phyloP scores from a whole-genome alignment of 2,329 filamentous ascomycete genomes.

The Venturia effusa region DNA sequence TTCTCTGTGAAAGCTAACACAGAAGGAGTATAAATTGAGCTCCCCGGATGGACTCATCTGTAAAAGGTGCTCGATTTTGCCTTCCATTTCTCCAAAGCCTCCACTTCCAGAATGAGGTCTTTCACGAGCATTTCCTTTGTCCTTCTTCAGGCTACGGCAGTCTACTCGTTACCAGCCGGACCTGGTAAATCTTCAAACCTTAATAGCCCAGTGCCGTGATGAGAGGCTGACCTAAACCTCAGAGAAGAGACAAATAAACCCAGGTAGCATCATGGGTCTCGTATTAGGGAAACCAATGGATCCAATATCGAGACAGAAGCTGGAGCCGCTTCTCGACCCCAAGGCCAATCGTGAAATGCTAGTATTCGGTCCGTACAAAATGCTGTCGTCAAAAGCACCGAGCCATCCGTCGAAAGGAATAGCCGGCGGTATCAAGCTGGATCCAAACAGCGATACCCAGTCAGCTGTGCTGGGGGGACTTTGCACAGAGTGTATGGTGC shows the following conservation, averaged over 20 bases:
- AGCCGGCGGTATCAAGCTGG: conserved; percentile 4
- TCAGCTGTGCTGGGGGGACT: neutral
- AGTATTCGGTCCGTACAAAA: neutral
- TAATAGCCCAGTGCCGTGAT: neutral
- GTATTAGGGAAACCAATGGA: neutral
- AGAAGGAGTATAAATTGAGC: neutral
- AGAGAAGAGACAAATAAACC: neutral
- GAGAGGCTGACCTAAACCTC: neutral
- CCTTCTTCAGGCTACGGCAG: neutral
- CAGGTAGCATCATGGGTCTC: neutral
- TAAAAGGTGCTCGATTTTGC: neutral
- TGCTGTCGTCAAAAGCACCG: neutral
- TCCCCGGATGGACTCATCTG: neutral
- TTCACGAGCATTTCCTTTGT: neutral
- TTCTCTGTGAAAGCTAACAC: neutral
- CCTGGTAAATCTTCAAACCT: neutral
- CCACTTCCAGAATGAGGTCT: neutral
- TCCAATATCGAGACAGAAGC: neutral
- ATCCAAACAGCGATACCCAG: conserved; percentile 8
- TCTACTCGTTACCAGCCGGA: neutral
- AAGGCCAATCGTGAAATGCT: neutral
- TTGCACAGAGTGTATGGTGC: conserved; percentile 10
- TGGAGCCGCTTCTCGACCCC: neutral
- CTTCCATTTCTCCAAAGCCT: neutral
- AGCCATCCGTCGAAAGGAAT: neutral